Base-by-base conservation (phyloP, 1,284 basidiomycete genomes). In the Cystobasidium slooffiae region DNA sequence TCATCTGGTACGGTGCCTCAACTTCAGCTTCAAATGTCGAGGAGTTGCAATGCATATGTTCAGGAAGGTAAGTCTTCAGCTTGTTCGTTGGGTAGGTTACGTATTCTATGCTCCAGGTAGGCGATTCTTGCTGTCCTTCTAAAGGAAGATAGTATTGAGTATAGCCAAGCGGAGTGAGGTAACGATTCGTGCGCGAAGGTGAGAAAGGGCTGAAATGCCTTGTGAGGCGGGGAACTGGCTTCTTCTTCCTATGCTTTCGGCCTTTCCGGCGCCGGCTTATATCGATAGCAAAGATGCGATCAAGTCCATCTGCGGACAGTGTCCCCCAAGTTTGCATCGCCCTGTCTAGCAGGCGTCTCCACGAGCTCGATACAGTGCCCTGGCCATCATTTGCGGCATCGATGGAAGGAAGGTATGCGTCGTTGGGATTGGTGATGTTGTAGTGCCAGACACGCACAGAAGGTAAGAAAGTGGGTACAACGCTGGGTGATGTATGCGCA, bases 391-490 rank as follows among this genome's bases (percentile, higher is more conserved):
- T 65, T 85, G 22, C 37, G 1, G 46, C 18, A 14, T 9, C 8
- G 16, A 24, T 43, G 39, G 53, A 37, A 10, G 47, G 44, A 14
- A 65, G 18, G 46, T 63, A 70, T 20, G 51, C 41, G 31, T 69
- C 58, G 37, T 56, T 18, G 16, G 73, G 37, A 20, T 52, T 43
- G 12, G 68, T 46, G 2, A 77, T 80, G 69, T 84, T 84, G 78
- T 83, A 84, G 41, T 82, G 87, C 84, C 89, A 96, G 3, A 96
- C 86, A 76, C 94, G 85, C 77, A 95, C 88, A 10, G 89, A 87
- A 1, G 94, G 93, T 58, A 91, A 83, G 82, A 91, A 96, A 64
- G 93, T 93, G n/a, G 94, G 94, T 69, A 96, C 90, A 41, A 95
- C 88, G 55, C 63, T 65, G 10, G 74, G 74, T 20, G 49, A 51